These are phyloP conservation scores for Zoysia matrella DNA, from an alignment of 202 grass and related monocot genomes.

Conservation along the genomic window DNA sequence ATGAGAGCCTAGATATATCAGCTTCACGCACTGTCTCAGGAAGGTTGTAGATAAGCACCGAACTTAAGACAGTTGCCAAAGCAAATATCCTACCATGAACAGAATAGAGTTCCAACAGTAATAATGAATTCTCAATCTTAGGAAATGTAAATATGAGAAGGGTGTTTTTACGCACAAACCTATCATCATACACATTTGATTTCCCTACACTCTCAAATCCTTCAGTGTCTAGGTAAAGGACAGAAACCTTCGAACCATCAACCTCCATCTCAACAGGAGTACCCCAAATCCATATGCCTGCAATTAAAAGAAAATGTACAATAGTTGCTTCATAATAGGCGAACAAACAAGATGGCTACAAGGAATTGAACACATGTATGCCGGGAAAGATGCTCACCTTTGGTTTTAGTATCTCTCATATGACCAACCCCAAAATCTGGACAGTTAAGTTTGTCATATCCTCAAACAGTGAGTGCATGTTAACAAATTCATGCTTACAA, in stretches of 20 bases:
- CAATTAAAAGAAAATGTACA: conserved; percentile 33
- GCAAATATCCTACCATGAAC: conserved; percentile 84
- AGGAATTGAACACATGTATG: background rate
- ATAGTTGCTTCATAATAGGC: background rate
- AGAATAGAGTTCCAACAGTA: background rate
- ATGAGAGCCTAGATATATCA: conserved; percentile 97
- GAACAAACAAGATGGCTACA: conserved; percentile 11
- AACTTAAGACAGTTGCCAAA: conserved; percentile 63
- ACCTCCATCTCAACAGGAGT: conserved; percentile 81
- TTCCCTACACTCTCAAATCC: no score
- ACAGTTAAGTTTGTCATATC: conserved; percentile 34
- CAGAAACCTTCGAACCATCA: conserved; percentile 78
- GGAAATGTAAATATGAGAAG: conserved; percentile 22
- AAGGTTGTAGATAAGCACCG: conserved; percentile 84
- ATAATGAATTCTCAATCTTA: background rate
- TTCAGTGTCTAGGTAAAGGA: no score
- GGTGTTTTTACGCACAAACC: conserved; percentile 52
- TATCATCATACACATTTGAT: conserved; percentile 96
- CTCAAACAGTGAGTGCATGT: conserved; percentile 4
- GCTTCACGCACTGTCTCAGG: conserved; percentile 98
- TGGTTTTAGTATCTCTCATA: conserved; percentile 45
- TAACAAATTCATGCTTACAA: conserved; percentile 33
- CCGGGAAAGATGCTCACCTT: conserved; percentile 52
- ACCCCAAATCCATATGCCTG: conserved; percentile 99
- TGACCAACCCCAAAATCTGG: conserved; percentile 96